These are phyloP conservation scores for Medicago arabica DNA, from an alignment of 306 rosid genomes.

Conservation along the genomic window DNA sequence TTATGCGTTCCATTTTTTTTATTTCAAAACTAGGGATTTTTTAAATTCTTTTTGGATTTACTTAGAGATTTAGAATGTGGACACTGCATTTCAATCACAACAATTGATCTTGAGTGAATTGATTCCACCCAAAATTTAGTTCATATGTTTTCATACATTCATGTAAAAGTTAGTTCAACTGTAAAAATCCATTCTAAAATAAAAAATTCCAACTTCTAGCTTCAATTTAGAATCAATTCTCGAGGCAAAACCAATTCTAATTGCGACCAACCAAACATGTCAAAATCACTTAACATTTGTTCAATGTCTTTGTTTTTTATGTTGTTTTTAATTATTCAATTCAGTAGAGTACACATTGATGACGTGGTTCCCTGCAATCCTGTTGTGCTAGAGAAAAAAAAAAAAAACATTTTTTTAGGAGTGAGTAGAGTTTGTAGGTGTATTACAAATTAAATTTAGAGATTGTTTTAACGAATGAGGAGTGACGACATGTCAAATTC, in stretches of 20 bases:
- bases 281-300: no score
- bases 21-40: no score
- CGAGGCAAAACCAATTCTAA: no score
- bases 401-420: background rate
- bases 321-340: background rate
- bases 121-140: no score
- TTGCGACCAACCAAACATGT: no score
- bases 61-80: slow-evolving; percentile 22
- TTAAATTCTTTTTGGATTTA: slow-evolving; percentile 3
- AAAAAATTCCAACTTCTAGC: no score
- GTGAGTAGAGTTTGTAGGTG: background rate
- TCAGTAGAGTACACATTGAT: slow-evolving; percentile 3
- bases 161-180: no score
- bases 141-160: no score
- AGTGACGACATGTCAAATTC: slow-evolving; percentile 9
- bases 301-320: background rate
- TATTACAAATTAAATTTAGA: background rate
- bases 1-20: no score
- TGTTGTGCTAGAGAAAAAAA: background rate
- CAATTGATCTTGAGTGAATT: no score
- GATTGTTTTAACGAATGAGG: slow-evolving; percentile 13
- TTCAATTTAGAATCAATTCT: no score
- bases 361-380: background rate
- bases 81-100: background rate
- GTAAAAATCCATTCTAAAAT: no score